Percentiles rank a stretch among this genome's conserved stretches.
Conservation (phyloP, 176 grass and related monocot species). For the Phragmites australis region DNA sequence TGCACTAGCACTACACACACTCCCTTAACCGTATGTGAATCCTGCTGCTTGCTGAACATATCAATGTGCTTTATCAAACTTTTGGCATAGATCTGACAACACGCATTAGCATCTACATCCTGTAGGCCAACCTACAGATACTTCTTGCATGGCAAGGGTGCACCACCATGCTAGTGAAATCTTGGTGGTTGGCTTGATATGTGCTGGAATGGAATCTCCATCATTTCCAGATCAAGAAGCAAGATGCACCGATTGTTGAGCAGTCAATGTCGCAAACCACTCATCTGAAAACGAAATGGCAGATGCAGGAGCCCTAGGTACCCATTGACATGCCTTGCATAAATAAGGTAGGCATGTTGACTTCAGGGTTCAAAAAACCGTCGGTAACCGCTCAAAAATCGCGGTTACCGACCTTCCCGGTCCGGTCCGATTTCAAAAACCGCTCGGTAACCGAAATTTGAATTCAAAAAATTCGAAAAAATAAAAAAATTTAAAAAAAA, state of each 20-base stretch:
- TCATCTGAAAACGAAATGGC: not conserved
- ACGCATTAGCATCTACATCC: not conserved
- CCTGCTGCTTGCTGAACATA: not conserved
- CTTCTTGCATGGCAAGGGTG: not conserved
- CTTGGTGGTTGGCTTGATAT: not conserved
- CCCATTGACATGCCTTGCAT: not conserved
- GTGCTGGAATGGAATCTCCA: not conserved
- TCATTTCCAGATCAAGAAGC: constrained; percentile 16
- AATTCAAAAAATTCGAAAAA: too few relatives aligned
- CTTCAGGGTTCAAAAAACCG: too few relatives aligned
- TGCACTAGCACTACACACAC: not conserved
- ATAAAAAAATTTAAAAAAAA: too few relatives aligned
- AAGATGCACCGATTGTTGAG: not conserved
- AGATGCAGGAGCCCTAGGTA: not conserved
- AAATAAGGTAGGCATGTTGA: not conserved
- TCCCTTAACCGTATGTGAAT: too few relatives aligned
- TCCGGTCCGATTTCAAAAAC: too few relatives aligned
- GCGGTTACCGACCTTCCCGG: too few relatives aligned
- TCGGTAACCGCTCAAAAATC: too few relatives aligned
- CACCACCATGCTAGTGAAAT: not conserved
- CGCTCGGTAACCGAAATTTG: too few relatives aligned
- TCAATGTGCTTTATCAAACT: too few relatives aligned
- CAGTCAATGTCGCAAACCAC: not conserved
- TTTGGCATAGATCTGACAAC: too few relatives aligned
- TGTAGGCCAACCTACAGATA: not conserved